Evolutionary conservation across 768 basidiomycete genomes (phyloP), one percentile per base, ranked within the genome.

Genomic region (Mycena chlorophos): DNA sequence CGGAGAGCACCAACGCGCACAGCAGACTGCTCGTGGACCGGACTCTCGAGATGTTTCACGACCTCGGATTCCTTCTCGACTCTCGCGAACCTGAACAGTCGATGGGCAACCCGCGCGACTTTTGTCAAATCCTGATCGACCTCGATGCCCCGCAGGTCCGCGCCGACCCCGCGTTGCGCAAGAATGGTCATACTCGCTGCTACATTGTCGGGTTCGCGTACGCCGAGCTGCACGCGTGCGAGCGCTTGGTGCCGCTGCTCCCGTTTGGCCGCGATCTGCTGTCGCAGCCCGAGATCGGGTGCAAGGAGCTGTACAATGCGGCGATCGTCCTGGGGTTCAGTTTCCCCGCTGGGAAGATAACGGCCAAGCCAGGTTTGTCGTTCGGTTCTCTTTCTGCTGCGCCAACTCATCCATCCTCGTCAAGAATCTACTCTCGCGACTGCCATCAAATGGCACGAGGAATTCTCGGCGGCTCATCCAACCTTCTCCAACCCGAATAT

Each of bases 191-290:
- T 50, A 40, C 55, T 3, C 49, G 31, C 5, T 56, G 55, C 39
- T 56, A 51, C n/a, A 45, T 56, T 16, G 55, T 56, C 3, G 55
- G 20, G 20, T 56, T 56, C 34, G 16, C 39, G 8, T 27, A 47
- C 27, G 49, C 55, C 4, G 16, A 16, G 6, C 20, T 28, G 8
- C 55, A 56, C 27, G 3, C 27, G 30, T 56, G 55, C 22, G 22
- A 23, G 4, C 51, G 51, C 28, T 46, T 16, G 14, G 19, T 57
- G 2, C 50, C 56, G 10, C 10, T 49, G 31, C 25, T 55, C 2
- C 46, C 47, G 8, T 13, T 49, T 4, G 54, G 34, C 34, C 10
- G 10, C 12, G 34, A 37, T n/a, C 12, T n/a, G 34, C n/a, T 37
- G 12, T n/a, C n/a, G n/a, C n/a, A n/a, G n/a, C n/a, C n/a, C n/a